Percentiles rank a stretch among this genome's conserved stretches.
phyloP scores from a whole-genome alignment of 1,284 basidiomycete genomes.

The Afroboletus lepidellus region DNA sequence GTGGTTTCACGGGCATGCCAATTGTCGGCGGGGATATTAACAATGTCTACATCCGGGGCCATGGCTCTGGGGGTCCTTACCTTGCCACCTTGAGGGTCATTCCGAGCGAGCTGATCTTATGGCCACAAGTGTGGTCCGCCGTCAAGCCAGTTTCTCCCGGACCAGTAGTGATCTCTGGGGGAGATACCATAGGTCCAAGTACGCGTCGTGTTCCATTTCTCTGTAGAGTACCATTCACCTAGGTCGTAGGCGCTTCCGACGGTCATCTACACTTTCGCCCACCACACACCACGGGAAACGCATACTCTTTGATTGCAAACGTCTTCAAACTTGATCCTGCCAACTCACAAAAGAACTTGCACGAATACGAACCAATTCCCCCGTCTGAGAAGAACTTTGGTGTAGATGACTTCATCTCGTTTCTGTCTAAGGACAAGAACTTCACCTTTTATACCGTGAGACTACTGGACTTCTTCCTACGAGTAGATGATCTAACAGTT shows the following conservation, averaged over 20 bases:
- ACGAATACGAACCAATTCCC: neutral
- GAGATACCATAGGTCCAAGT: conserved; percentile 4
- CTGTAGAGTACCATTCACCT: neutral
- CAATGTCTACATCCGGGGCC: conserved; percentile 11
- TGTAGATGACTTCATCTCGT: conserved; percentile 3
- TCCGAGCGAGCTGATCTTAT: conserved; percentile 14
- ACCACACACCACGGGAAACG: neutral
- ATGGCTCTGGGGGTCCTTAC: conserved; percentile 9
- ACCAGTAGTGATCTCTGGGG: conserved; percentile 1
- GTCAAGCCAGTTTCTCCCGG: conserved; percentile 1
- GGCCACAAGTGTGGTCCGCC: conserved; percentile 11
- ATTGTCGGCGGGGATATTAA: conserved; percentile 13
- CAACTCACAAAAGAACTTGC: neutral
- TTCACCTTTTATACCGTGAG: conserved; percentile 14
- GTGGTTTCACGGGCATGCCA: conserved; percentile 14
- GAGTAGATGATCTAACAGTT: too few relatives aligned
- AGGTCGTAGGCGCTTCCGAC: conserved; percentile 2
- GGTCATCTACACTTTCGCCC: conserved; percentile 9
- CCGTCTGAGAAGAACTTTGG: neutral
- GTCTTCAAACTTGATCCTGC: neutral
- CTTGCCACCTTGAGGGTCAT: conserved; percentile 9
- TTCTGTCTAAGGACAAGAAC: neutral
- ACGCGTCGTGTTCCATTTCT: neutral
- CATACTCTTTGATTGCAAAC: conserved; percentile 13
- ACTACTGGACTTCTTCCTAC: too few relatives aligned